Base-by-base conservation (phyloP, 2,329 filamentous ascomycete species). In the Colletotrichum gigasporum region DNA sequence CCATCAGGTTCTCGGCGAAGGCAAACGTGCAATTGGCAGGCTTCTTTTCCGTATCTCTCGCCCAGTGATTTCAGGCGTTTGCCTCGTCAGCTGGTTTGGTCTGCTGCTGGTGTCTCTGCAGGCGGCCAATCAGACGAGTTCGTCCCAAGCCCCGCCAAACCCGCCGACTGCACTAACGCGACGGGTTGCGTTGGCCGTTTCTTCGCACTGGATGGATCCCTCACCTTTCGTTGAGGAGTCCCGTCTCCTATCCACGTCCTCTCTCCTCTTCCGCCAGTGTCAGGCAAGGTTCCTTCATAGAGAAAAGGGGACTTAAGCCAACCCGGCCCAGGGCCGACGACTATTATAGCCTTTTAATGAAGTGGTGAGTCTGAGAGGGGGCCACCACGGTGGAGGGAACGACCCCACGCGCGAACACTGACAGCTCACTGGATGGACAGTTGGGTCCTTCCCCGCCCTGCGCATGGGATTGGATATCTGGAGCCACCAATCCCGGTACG, bases 401-500 rank as follows among this genome's bases (percentile, higher is more conserved):
- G 52, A 51, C 59, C 59, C 59, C 58, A 56, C 48, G 58, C 26
- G 34, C 18, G 8, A 48, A 28, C 26, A 24, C 51, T 32, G 32
- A 39, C 48, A 32, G 41, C 48, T 60, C n/a, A 45, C 47, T 61
- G 58, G 18, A 61, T 34, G 22, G 50, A 26, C 41, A 26, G 16
- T 26, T 61, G 32, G 41, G 32, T 30, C 18, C 32, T 20, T 35
- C 51, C 51, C 26, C 58, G 24, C 52, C 41, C 53, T 47, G 41
- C 5, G 47, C 56, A 32, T 52, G 18, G 44, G 28, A 52, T 52
- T 37, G 47, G 37, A 59, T 37, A n/a, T 51, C 44, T 58, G 32
- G 14, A 48, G 34, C 11, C 20, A 32, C 4, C 16, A 30, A 5
- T 26, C 26, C 12, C 6, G 20, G 41, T 64, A 64, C 55, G 55